Evolutionary conservation across 2,329 filamentous ascomycete species (phyloP).

Genomic region (Onygenales sp.): DNA sequence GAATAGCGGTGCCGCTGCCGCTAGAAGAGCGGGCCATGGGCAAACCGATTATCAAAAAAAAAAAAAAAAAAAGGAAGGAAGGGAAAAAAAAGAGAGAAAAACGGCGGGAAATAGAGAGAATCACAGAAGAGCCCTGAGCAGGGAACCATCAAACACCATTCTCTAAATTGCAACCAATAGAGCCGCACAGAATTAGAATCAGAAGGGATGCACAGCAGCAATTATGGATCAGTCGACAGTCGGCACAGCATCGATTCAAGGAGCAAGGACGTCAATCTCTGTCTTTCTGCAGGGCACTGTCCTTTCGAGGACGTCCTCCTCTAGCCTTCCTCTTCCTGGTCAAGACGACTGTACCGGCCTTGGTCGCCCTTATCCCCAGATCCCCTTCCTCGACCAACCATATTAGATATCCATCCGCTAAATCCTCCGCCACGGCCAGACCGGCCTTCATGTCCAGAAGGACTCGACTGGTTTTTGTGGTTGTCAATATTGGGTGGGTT

Average conservation of each 20-base stretch:
- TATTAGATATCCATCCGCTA: slow-evolving; percentile 60
- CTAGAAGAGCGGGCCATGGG: not conserved
- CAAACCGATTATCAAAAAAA: not conserved
- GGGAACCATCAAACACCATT: not conserved
- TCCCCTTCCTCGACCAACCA: slow-evolving; percentile 45
- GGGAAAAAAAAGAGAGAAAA: slow-evolving; percentile 9
- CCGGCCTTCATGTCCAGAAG: slow-evolving; percentile 22
- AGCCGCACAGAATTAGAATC: not conserved
- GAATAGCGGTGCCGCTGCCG: too few relatives aligned
- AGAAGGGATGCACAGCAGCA: not conserved
- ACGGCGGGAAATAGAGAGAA: slow-evolving; percentile 5
- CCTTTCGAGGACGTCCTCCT: not conserved
- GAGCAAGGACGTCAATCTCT: not conserved
- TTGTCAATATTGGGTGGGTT: slow-evolving; percentile 54
- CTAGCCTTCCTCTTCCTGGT: slow-evolving; percentile 35
- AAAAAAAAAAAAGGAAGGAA: slow-evolving; percentile 7
- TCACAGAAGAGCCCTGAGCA: not conserved
- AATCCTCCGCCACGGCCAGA: slow-evolving; percentile 44
- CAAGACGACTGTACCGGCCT: slow-evolving; percentile 36
- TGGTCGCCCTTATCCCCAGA: slow-evolving; percentile 28
- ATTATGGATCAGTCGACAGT: not conserved
- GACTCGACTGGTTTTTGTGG: slow-evolving; percentile 40
- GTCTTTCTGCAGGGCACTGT: not conserved
- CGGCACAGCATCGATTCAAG: not conserved
- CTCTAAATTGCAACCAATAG: not conserved